Evolutionary conservation across 352 stramenopile species (phyloP).

Genomic region (Globisporangium spiculum): DNA sequence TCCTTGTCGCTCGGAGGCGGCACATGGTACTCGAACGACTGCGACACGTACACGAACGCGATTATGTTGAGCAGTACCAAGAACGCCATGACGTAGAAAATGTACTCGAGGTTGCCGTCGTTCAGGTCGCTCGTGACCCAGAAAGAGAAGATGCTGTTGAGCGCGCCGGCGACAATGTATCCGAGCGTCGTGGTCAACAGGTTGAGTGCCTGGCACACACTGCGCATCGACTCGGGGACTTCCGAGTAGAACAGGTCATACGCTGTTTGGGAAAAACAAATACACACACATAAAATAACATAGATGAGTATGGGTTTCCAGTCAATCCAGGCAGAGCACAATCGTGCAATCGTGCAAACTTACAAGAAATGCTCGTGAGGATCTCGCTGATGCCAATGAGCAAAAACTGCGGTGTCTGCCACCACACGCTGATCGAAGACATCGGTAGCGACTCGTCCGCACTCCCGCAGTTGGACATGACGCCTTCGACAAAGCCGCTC

Average conservation of each 20-base stretch:
- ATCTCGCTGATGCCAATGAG: constrained; percentile 89
- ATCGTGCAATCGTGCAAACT: constrained; percentile 13
- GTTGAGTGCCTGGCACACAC: constrained; percentile 89
- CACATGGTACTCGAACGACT: constrained; percentile 81
- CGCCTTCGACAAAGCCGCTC: constrained; percentile 36
- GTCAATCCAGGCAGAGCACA: neutral
- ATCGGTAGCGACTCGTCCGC: constrained; percentile 63
- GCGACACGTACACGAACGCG: constrained; percentile 63
- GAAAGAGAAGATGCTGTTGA: constrained; percentile 89
- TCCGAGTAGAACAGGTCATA: constrained; percentile 93
- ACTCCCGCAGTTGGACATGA: constrained; percentile 77
- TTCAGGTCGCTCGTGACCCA: constrained; percentile 91
- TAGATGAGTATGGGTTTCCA: neutral
- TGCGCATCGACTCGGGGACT: constrained; percentile 89
- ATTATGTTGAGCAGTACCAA: constrained; percentile 65
- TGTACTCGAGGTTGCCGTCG: constrained; percentile 86
- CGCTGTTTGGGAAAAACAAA: constrained; percentile 26
- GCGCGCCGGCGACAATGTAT: constrained; percentile 73
- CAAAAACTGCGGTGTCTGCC: constrained; percentile 90
- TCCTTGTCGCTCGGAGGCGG: constrained; percentile 42
- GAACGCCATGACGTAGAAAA: constrained; percentile 82
- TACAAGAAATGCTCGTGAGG: constrained; percentile 88
- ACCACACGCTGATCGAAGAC: constrained; percentile 85
- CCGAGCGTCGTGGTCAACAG: constrained; percentile 88
- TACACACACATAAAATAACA: neutral